phyloP scores from a whole-genome alignment of 768 basidiomycete species.

The Calocera cornea region DNA sequence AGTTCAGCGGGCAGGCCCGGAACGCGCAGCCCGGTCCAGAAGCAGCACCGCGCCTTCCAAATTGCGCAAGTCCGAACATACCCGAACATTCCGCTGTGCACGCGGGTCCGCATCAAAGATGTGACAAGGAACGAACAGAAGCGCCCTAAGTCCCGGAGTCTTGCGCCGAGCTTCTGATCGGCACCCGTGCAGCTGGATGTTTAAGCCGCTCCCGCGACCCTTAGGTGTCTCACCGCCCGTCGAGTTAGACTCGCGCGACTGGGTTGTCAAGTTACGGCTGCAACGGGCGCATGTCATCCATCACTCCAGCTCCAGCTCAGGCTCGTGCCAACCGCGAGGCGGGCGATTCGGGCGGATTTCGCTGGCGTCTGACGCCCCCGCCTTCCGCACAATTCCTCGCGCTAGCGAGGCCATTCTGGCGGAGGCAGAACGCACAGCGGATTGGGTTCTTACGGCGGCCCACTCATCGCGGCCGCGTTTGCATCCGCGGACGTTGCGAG shows the following conservation, averaged over 20 bases:
- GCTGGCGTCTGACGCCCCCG: too few species aligned
- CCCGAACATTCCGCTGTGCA: background rate
- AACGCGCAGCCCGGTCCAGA: too few species aligned
- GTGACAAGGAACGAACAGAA: background rate
- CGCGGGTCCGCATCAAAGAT: background rate
- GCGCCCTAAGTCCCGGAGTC: background rate
- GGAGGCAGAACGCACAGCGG: background rate
- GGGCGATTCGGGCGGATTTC: too few species aligned
- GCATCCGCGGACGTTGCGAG: conserved; percentile 3
- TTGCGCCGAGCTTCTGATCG: background rate
- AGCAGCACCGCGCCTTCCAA: background rate
- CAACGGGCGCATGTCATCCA: too few species aligned
- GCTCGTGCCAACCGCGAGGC: too few species aligned
- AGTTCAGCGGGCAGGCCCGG: too few species aligned
- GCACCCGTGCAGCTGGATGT: background rate
- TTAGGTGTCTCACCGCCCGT: too few species aligned
- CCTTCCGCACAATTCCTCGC: too few species aligned
- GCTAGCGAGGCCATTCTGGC: background rate
- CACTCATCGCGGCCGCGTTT: background rate
- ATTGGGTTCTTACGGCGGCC: background rate
- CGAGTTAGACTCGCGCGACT: too few species aligned
- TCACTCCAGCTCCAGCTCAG: too few species aligned
- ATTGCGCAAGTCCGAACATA: background rate
- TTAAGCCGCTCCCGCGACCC: too few species aligned
- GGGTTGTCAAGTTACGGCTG: too few species aligned